A percentile compares a stretch with the other conserved stretches of the same genome.
These are phyloP conservation scores for Candida krabiensis DNA, from an alignment of 805 yeast genomes.

Conservation along the genomic window DNA sequence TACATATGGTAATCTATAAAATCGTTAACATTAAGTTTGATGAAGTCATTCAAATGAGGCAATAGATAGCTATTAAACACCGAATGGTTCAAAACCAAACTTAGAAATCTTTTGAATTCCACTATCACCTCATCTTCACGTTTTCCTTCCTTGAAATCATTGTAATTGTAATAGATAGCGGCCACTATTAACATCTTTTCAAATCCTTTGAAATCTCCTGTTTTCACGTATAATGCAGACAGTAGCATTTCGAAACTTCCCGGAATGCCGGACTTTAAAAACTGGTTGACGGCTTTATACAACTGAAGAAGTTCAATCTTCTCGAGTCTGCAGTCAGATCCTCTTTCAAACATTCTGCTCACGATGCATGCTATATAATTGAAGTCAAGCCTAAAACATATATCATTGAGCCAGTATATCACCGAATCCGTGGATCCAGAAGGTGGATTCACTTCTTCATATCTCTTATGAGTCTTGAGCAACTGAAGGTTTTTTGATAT, in stretches of 20 bases:
- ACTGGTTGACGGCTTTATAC: slow-evolving; percentile 25
- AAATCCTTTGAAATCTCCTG: slow-evolving; percentile 10
- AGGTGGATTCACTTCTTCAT: slow-evolving; percentile 1
- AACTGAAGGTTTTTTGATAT: slow-evolving; percentile 24
- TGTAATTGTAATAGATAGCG: slow-evolving; percentile 14
- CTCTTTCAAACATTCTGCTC: slow-evolving; percentile 22
- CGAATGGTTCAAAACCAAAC: slow-evolving; percentile 25
- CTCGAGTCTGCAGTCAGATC: slow-evolving; percentile 23
- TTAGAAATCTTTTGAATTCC: slow-evolving; percentile 31
- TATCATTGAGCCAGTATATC: slow-evolving; percentile 14
- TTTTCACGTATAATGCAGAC: slow-evolving; percentile 7
- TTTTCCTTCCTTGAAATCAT: slow-evolving; percentile 12
- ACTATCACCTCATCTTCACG: slow-evolving; percentile 24
- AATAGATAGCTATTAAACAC: slow-evolving; percentile 26
- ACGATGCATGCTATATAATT: slow-evolving; percentile 21
- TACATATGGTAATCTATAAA: slow-evolving; percentile 33
- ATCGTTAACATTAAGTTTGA: slow-evolving; percentile 31
- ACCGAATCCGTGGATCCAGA: slow-evolving; percentile 1
- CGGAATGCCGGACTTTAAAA: slow-evolving; percentile 17
- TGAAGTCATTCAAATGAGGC: slow-evolving; percentile 29
- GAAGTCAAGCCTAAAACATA: slow-evolving; percentile 21
- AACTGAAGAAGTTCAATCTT: slow-evolving; percentile 26
- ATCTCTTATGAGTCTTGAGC: slow-evolving; percentile 4
- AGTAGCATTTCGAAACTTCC: slow-evolving; percentile 14
- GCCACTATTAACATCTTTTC: slow-evolving; percentile 20